Evolutionary conservation across 1,139 yeast genomes (phyloP).

Genomic region (Meyerozyma carpophila): DNA sequence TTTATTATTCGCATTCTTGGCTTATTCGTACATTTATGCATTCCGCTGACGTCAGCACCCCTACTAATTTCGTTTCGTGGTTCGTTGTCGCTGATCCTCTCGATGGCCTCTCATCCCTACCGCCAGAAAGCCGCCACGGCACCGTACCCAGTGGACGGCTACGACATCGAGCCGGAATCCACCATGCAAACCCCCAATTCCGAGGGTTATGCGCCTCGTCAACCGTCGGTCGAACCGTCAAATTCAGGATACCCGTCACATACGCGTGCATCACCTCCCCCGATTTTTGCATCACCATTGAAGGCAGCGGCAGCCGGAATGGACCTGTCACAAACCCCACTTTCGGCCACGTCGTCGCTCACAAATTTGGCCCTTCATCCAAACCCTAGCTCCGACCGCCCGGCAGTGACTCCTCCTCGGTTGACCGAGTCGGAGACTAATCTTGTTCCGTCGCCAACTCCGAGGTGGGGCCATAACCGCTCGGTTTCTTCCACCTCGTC

Average conservation of each 20-base stretch:
- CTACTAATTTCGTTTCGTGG: background rate
- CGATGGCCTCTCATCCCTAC: conserved; percentile 25
- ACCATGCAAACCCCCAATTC: background rate
- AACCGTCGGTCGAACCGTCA: too few relatives aligned
- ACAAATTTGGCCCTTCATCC: conserved; percentile 28
- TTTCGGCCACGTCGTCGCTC: conserved; percentile 35
- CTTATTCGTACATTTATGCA: too few relatives aligned
- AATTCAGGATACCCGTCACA: background rate
- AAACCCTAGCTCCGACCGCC: background rate
- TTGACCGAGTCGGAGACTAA: conserved; percentile 29
- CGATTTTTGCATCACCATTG: conserved; percentile 10
- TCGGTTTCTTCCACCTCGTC: conserved; percentile 39
- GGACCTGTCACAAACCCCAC: conserved; percentile 19
- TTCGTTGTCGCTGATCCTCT: background rate
- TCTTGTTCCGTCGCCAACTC: conserved; percentile 12
- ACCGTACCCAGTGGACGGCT: conserved; percentile 22
- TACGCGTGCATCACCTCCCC: conserved; percentile 12
- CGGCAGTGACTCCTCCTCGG: background rate
- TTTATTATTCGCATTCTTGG: too few relatives aligned
- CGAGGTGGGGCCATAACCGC: conserved; percentile 26
- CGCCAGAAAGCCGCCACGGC: conserved; percentile 24
- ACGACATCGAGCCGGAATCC: too few relatives aligned
- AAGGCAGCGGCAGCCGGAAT: conserved; percentile 13
- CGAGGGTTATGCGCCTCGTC: background rate
- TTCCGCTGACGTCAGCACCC: background rate